Conservation (phyloP, 352 stramenopile genomes). For the Globisporangium iwayamae region DNA sequence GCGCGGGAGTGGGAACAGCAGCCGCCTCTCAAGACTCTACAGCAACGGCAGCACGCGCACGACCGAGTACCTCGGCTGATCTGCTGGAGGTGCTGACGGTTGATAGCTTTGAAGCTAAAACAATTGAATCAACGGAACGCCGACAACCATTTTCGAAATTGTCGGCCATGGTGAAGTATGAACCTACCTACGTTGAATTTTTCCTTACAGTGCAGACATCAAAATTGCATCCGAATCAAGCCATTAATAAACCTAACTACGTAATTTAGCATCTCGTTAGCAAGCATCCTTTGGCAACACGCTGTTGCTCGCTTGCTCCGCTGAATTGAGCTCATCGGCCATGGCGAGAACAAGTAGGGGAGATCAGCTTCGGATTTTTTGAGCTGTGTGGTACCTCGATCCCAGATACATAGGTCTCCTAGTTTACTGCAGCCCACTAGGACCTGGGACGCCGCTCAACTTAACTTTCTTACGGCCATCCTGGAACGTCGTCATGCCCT, state of each 20-base stretch:
- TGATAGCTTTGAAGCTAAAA: not conserved
- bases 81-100: too few relatives aligned
- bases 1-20: constrained; percentile 10
- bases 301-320: not conserved
- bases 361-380: too few relatives aligned
- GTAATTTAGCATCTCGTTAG: not conserved
- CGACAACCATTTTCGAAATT: not conserved
- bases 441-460: constrained; percentile 1
- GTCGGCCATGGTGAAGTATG: not conserved
- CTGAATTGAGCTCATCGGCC: too few relatives aligned
- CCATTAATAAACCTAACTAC: not conserved
- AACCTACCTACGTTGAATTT: not conserved
- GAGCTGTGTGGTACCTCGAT: too few relatives aligned
- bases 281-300: not conserved
- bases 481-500: constrained; percentile 83
- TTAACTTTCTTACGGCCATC: constrained; percentile 78
- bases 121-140: not conserved
- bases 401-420: too few relatives aligned
- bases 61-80: constrained; percentile 22
- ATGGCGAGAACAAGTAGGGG: too few relatives aligned
- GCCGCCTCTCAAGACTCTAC: constrained; percentile 16
- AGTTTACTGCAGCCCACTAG: not conserved
- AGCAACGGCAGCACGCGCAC: constrained; percentile 20
- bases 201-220: not conserved
- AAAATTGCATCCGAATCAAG: constrained; percentile 1